A percentile compares a stretch with the other conserved stretches of the same genome.
These are phyloP conservation scores for Hypoxylon rickii DNA, from an alignment of 495 filamentous ascomycete species.

Conservation along the genomic window DNA sequence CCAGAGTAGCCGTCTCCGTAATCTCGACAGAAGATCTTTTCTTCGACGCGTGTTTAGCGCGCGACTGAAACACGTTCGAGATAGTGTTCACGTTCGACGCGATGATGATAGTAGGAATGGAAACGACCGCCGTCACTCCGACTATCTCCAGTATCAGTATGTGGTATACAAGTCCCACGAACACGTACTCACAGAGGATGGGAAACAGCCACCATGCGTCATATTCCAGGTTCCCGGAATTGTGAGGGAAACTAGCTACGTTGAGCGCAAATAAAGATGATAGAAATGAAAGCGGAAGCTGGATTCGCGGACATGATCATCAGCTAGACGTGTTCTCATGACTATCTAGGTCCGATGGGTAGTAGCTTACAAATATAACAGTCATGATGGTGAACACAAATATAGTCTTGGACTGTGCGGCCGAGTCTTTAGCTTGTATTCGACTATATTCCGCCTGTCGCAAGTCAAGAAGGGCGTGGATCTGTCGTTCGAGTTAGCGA, in stretches of 20 bases:
- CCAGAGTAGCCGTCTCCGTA: too few species aligned
- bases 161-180: not conserved
- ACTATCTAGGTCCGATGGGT: too few species aligned
- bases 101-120: constrained; percentile 11
- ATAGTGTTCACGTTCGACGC: constrained; percentile 21
- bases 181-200: constrained; percentile 16
- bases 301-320: not conserved
- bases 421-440: constrained; percentile 17
- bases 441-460: constrained; percentile 24
- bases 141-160: constrained; percentile 5
- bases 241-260: constrained; percentile 21
- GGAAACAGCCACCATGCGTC: constrained; percentile 23
- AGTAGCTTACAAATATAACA: constrained; percentile 19
- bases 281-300: constrained; percentile 29
- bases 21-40: too few species aligned
- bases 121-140: constrained; percentile 13
- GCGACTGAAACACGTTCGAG: not conserved
- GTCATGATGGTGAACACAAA: constrained; percentile 23
- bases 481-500: constrained; percentile 9
- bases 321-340: not conserved
- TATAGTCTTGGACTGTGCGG: constrained; percentile 12
- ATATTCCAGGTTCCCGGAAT: constrained; percentile 8
- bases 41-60: not conserved
- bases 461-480: constrained; percentile 20
- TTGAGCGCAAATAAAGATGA: constrained; percentile 22